A percentile compares a stretch with the other conserved stretches of the same genome.
Evolutionary conservation across 2,329 filamentous ascomycete genomes (phyloP).

Genomic region (Botrytis pseudocinerea): DNA sequence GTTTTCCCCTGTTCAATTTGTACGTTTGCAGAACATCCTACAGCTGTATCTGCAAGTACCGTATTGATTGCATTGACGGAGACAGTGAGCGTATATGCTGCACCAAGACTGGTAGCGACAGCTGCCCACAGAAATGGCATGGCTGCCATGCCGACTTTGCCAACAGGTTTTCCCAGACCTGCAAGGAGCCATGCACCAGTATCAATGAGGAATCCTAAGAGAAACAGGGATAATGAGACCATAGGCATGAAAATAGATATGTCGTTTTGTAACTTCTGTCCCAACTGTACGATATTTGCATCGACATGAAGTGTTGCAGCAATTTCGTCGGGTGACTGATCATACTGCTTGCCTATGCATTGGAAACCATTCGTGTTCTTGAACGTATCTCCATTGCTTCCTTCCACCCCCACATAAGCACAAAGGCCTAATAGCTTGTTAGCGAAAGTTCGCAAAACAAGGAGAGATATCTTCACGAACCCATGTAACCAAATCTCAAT

Average conservation of each 20-base stretch:
- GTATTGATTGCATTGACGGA: conserved; percentile 18
- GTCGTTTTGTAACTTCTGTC: conserved; percentile 17
- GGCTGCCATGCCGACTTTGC: neutral
- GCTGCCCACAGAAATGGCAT: conserved; percentile 19
- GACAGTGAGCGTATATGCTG: conserved; percentile 16
- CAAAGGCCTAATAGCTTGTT: conserved; percentile 18
- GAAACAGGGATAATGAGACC: neutral
- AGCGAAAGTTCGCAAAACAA: neutral
- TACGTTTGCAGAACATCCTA: conserved; percentile 15
- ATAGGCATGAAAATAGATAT: conserved; percentile 16
- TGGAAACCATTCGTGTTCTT: conserved; percentile 18
- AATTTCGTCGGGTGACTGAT: conserved; percentile 10
- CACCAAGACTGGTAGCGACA: conserved; percentile 8
- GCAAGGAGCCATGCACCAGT: conserved; percentile 17
- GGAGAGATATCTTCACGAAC: neutral
- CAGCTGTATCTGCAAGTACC: neutral
- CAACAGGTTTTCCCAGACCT: conserved; percentile 15
- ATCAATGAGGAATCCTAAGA: conserved; percentile 12
- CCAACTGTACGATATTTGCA: conserved; percentile 11
- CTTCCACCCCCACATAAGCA: conserved; percentile 19
- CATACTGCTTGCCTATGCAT: conserved; percentile 21
- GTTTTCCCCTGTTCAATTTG: conserved; percentile 13
- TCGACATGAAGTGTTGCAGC: conserved; percentile 12
- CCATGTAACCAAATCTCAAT: conserved; percentile 19
- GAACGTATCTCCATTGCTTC: conserved; percentile 19